Evolutionary conservation across 345 rosid genomes (phyloP), one percentile per base, ranked within the genome.

Genomic region (Lenwebbia sp.): DNA sequence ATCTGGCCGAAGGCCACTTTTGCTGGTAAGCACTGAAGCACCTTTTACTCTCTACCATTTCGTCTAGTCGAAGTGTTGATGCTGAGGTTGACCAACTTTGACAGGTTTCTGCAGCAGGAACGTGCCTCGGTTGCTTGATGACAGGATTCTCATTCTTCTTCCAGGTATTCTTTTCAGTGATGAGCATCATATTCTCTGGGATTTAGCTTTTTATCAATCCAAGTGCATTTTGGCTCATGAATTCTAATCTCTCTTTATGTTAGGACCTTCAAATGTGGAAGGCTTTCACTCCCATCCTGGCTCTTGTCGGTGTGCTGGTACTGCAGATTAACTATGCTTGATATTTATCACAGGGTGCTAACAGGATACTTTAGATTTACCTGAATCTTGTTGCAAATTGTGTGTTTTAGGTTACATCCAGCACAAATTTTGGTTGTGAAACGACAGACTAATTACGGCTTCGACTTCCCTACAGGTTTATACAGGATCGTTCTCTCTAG

Each of bases 71-170:
- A 70, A 70, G 47, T 70, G 81, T 70, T 70, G 47, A 70, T 5
- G 0, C 47, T 37, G 81, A 37, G 25, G 81, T 70, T 19, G 25
- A 37, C 14, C 81, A 70, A 37, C 47, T 70, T 70, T 10, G 89
- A 14, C 93, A 95, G 98, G 88, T 95, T 41, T 96, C 98, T 58
- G 96, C 98, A n/a, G 95, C 91, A 28, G 97, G 99, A 88, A 92
- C 95, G 86, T 95, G 98, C 85, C 82, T 94, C 87, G 98, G 98
- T 87, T 93, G 98, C 88, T 82, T 95, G 84, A 91, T 95, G 7
- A 87, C 90, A 4, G 93, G 92, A 49, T 54, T 93, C 41, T 93
- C 98, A 21, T 94, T 94, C 84, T 86, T 92, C 86, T 86, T 91
- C 70, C 89, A 92, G 94, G 99, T 90, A 88, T 9, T 84, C 25